Conservation (phyloP, 768 basidiomycete species). For the Suillus hirtellus region DNA sequence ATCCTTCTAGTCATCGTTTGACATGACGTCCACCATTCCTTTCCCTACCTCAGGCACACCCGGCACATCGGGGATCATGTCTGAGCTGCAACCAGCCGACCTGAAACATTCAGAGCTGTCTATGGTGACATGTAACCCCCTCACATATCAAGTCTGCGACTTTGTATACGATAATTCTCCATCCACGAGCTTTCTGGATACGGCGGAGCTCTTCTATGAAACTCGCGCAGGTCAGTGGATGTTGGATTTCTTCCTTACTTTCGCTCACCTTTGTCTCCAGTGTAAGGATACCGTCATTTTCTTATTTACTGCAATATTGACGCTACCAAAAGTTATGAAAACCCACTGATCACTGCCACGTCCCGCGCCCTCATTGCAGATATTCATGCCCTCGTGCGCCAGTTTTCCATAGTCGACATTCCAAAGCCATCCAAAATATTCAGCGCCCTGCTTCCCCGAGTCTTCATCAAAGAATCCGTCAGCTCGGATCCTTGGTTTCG, state of each 20-base stretch:
- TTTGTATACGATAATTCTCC: constrained; percentile 60
- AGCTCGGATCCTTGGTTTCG: constrained; percentile 52
- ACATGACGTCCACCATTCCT: constrained; percentile 4
- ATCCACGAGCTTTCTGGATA: constrained; percentile 47
- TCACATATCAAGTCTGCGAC: constrained; percentile 69
- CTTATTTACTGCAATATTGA: constrained; percentile 13
- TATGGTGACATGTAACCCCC: constrained; percentile 47
- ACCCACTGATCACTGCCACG: constrained; percentile 74
- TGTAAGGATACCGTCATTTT: constrained; percentile 2
- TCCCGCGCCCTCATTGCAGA: constrained; percentile 73
- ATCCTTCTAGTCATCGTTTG: background rate
- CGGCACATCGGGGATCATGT: background rate
- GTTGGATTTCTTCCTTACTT: constrained; percentile 1
- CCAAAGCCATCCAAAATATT: constrained; percentile 68
- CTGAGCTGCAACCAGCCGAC: background rate
- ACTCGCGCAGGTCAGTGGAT: constrained; percentile 59
- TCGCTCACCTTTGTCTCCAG: constrained; percentile 5
- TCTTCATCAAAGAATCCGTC: constrained; percentile 16
- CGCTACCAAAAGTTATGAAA: constrained; percentile 60
- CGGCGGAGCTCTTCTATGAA: constrained; percentile 68
- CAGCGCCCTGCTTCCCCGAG: constrained; percentile 49
- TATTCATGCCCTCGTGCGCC: constrained; percentile 62
- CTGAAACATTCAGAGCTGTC: constrained; percentile 21
- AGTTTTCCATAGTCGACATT: constrained; percentile 60
- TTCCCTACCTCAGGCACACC: background rate